Conservation (phyloP, 352 stramenopile genomes). For the Globisporangium irregulare region DNA sequence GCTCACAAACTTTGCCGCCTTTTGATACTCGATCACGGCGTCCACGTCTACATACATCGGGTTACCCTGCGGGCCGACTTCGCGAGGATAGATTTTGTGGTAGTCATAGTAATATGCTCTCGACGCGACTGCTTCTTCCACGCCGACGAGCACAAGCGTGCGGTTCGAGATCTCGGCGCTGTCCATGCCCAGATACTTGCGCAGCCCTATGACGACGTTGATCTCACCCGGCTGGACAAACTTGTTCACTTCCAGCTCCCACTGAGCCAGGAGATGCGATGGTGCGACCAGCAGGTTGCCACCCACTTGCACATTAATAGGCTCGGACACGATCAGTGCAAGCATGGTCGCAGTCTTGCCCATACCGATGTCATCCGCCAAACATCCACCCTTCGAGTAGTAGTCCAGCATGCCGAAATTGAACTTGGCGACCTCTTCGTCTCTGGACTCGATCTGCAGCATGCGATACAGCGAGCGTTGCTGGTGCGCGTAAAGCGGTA, state of each 20-base stretch:
- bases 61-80: conserved; percentile 30
- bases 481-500: conserved; percentile 79
- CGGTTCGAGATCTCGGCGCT: conserved; percentile 54
- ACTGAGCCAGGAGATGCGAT: conserved; percentile 78
- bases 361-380: conserved; percentile 81
- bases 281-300: conserved; percentile 75
- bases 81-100: conserved; percentile 51
- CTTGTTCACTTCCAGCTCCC: conserved; percentile 77
- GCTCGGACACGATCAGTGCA: conserved; percentile 64
- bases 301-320: conserved; percentile 38
- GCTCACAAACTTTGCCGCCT: conserved; percentile 77
- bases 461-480: conserved; percentile 82
- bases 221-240: conserved; percentile 66
- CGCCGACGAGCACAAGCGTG: conserved; percentile 77
- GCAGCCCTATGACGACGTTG: conserved; percentile 66
- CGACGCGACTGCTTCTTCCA: conserved; percentile 70
- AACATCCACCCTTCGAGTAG: conserved; percentile 61
- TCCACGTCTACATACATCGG: conserved; percentile 44
- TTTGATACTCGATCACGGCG: conserved; percentile 53
- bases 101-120: conserved; percentile 57
- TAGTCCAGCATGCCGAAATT: conserved; percentile 79
- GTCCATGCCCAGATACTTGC: conserved; percentile 51
- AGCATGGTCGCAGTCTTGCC: conserved; percentile 85
- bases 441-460: conserved; percentile 72
- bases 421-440: conserved; percentile 59